Conservation (phyloP, 331 rosid species). For the Pyracantha coccinea region DNA sequence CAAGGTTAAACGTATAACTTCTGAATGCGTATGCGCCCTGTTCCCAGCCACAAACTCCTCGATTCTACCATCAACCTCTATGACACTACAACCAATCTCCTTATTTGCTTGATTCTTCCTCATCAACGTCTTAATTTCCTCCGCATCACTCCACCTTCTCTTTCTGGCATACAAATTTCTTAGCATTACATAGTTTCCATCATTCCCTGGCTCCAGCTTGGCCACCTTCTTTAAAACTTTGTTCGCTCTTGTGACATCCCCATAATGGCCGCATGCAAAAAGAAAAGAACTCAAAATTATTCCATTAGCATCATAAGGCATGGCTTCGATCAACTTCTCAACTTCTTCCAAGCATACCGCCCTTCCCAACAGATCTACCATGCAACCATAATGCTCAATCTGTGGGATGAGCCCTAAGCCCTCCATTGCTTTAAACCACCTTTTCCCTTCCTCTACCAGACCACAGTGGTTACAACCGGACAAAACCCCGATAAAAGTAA, state of each 20-base stretch:
- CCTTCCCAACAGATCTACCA: constrained; percentile 68
- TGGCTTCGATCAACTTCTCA: constrained; percentile 42
- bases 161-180: constrained; percentile 54
- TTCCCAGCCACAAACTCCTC: constrained; percentile 49
- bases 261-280: constrained; percentile 50
- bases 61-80: constrained; percentile 49
- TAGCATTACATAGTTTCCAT: constrained; percentile 45
- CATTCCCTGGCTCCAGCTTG: constrained; percentile 29
- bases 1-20: constrained; percentile 30
- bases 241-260: constrained; percentile 43
- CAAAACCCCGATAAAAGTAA: constrained; percentile 47
- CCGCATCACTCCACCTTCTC: constrained; percentile 57
- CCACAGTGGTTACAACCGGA: constrained; percentile 70
- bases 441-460: constrained; percentile 60
- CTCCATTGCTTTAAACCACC: constrained; percentile 46
- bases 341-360: constrained; percentile 68
- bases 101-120: constrained; percentile 36
- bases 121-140: constrained; percentile 46
- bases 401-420: constrained; percentile 39
- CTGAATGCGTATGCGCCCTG: constrained; percentile 20
- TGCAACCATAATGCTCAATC: constrained; percentile 70
- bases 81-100: constrained; percentile 49
- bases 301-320: constrained; percentile 60
- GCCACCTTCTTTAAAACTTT: constrained; percentile 37
- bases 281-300: constrained; percentile 58